phyloP scores from a whole-genome alignment of 148 eudicot species.

The Camellia japonica region DNA sequence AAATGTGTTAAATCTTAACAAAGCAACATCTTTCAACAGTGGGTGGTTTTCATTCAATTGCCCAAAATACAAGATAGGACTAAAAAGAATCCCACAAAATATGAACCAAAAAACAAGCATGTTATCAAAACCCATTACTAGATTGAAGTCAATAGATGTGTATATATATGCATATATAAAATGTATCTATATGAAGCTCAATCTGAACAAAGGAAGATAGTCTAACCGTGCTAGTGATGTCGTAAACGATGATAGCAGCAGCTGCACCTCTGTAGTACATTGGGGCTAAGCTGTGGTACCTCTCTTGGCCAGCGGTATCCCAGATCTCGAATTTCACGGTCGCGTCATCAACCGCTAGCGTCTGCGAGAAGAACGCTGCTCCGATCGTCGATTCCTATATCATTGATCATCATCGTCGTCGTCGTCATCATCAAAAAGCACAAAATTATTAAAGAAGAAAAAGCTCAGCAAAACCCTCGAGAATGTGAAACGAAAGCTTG shows the following conservation, averaged over 20 bases:
- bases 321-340: conserved; percentile 97
- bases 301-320: conserved; percentile 97
- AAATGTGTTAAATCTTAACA: no score
- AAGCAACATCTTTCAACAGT: neutral
- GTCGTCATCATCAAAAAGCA: neutral
- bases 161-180: neutral
- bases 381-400: conserved; percentile 94
- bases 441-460: neutral
- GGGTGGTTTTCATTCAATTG: neutral
- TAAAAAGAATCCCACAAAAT: neutral
- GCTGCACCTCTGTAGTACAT: conserved; percentile 98
- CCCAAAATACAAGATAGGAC: neutral
- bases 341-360: conserved; percentile 80
- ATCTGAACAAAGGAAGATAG: neutral
- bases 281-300: conserved; percentile 97
- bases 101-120: neutral
- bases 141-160: neutral
- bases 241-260: conserved; percentile 90
- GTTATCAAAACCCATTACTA: neutral
- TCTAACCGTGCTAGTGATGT: conserved; percentile 67
- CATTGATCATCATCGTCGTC: conserved; percentile 2
- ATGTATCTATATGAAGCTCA: neutral
- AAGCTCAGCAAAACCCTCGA: conserved; percentile 3
- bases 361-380: conserved; percentile 95
- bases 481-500: neutral